A percentile compares a stretch with the other conserved stretches of the same genome.
Evolutionary conservation across 768 basidiomycete species (phyloP).

Genomic region (Boletellus ananas): DNA sequence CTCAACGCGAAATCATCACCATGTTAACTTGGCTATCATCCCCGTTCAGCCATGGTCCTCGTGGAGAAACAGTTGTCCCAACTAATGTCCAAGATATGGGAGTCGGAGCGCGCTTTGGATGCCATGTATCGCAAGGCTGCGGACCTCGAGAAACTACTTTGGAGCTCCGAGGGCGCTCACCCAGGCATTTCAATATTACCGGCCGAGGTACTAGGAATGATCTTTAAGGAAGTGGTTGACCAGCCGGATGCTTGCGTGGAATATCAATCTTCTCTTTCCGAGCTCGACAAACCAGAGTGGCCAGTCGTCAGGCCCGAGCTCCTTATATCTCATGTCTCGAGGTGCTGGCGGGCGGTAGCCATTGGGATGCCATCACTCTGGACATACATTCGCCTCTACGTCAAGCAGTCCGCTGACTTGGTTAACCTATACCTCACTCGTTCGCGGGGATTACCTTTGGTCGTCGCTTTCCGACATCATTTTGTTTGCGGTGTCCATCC

Average conservation of each 20-base stretch:
- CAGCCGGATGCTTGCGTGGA: constrained; percentile 2
- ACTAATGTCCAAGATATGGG: constrained; percentile 20
- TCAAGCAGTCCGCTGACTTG: constrained; percentile 26
- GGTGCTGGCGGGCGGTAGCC: constrained; percentile 40
- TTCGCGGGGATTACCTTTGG: constrained; percentile 24
- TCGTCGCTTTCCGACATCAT: constrained; percentile 21
- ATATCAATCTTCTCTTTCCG: not conserved
- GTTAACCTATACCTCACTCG: constrained; percentile 26
- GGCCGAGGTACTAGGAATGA: constrained; percentile 25
- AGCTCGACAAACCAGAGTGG: constrained; percentile 7
- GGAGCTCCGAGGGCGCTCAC: not conserved
- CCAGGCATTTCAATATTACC: constrained; percentile 21
- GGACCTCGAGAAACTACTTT: constrained; percentile 8
- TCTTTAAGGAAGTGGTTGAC: constrained; percentile 19
- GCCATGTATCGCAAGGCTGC: constrained; percentile 19
- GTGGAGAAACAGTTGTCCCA: constrained; percentile 14
- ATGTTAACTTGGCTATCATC: not conserved
- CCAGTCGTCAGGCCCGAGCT: constrained; percentile 26
- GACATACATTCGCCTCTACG: constrained; percentile 29
- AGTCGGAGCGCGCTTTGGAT: constrained; percentile 16
- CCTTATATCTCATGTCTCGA: constrained; percentile 40
- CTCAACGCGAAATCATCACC: not conserved
- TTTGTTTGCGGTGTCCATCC: constrained; percentile 17
- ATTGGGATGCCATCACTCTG: constrained; percentile 39
- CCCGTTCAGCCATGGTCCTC: not conserved